Base-by-base conservation (phyloP, 2,329 filamentous ascomycete species). In the Verticillium nubilum region DNA sequence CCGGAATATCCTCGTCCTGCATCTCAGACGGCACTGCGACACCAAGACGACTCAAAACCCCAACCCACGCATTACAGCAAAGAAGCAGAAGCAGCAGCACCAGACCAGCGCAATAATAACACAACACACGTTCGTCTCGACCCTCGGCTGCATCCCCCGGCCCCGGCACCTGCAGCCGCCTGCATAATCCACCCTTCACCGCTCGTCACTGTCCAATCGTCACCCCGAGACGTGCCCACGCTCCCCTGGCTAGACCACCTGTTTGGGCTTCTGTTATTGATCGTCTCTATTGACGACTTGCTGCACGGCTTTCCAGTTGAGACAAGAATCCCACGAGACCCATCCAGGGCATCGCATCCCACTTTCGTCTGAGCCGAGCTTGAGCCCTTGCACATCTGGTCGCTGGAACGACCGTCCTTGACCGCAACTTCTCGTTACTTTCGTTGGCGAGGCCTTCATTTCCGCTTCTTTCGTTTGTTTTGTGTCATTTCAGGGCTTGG, bases 171-270 rank as follows among this genome's bases (percentile, higher is more conserved):
- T 42, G 35, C 19, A 37, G 26, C 54, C 53, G 33, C 23, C 54
- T 27, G 54, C 54, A 47, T 19, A 35, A 33, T 35, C 54, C 42
- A 47, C 28, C 53, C 53, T 33, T 56, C 54, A 56, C 54, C 54
- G 54, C 54, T 37, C 33, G 33, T n/a, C 33, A 13, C 15, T 19
- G 25, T 28, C 54, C 54, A 56, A 56, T 56, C 54, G 54, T 27
- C 54, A 19, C 23, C 54, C 12, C 25, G 7, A 28, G 17, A 28
- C 31, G 25, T 47, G 42, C 54, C 54, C 54, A 56, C 54, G 54
- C 54, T 56, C 33, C 54, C 54, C 54, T 37, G 37, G 54, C 23
- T 37, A n/a, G 26, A 56, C 31, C 54, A 27, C 31, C 33, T 25
- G n/a, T 37, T 25, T 17, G 13, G n/a, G 33, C 12, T 9, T 23